Evolutionary conservation across 2,329 filamentous ascomycete species (phyloP).

Genomic region (Fonsecaea pedrosoi): DNA sequence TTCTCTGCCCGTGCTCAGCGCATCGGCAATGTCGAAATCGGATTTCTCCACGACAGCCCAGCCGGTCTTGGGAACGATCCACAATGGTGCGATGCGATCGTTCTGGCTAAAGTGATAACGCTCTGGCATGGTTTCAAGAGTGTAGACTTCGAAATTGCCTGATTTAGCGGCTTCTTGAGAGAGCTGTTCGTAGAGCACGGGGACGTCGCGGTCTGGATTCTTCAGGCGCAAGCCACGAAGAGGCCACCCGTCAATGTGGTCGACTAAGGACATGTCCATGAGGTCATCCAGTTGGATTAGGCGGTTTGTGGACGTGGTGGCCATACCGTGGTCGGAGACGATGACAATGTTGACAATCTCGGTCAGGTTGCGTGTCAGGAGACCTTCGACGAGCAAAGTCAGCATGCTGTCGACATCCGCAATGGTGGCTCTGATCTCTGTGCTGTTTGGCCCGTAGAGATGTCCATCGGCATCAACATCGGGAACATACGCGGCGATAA

Average conservation of each 20-base stretch:
- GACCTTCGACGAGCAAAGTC: slow-evolving; percentile 73
- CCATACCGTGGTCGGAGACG: slow-evolving; percentile 99
- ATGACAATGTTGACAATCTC: slow-evolving; percentile 90
- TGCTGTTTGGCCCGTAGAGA: slow-evolving; percentile 90
- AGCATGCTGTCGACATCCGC: slow-evolving; percentile 82
- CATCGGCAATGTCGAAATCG: slow-evolving; percentile 77
- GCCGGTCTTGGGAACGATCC: slow-evolving; percentile 89
- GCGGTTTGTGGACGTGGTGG: slow-evolving; percentile 80
- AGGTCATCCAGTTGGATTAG: slow-evolving; percentile 90
- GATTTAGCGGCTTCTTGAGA: slow-evolving; percentile 57
- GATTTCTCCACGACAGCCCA: slow-evolving; percentile 86
- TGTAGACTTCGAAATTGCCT: slow-evolving; percentile 80
- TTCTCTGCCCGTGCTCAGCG: slow-evolving; percentile 65
- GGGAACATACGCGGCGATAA: slow-evolving; percentile 94
- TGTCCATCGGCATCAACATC: slow-evolving; percentile 90
- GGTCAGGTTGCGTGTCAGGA: slow-evolving; percentile 83
- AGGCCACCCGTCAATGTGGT: slow-evolving; percentile 92
- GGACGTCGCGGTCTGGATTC: slow-evolving; percentile 66
- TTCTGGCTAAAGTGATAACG: slow-evolving; percentile 91
- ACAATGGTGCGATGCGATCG: slow-evolving; percentile 87
- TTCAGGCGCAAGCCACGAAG: slow-evolving; percentile 86
- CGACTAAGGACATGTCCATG: slow-evolving; percentile 76
- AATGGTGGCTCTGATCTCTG: slow-evolving; percentile 82
- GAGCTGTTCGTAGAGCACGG: slow-evolving; percentile 68
- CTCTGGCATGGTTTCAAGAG: slow-evolving; percentile 85